Evolutionary conservation across 164 flowering plant species (phyloP), one percentile per base, ranked within the genome.

Genomic region (Euptelea pleiosperma): DNA sequence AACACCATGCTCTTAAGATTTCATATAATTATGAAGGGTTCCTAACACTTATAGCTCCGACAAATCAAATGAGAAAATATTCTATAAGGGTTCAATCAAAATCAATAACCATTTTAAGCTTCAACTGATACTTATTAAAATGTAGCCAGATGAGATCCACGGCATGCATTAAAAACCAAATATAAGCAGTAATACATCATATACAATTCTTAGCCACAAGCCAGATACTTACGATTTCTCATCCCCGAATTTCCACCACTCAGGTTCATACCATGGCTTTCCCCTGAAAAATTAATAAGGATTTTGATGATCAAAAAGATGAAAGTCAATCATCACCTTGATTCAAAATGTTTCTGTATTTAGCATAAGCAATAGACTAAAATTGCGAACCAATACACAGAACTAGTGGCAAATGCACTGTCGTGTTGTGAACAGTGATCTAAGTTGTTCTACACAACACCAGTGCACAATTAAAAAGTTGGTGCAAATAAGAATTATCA

Each of bases 201-300:
- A 6, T n/a, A n/a, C n/a, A n/a, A n/a, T n/a, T n/a, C n/a, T n/a
- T n/a, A n/a, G n/a, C n/a, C n/a, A n/a, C n/a, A n/a, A 6, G 50
- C 36, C 12, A 47, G 62, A 61, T 56, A 81, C 96, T 85, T 83
- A 93, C 98, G 87, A 67, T 71, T 87, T 89, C 63, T 78, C 79
- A 73, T 94, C 96, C 21, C 99, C 99, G 70, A 94, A 94, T 70
- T 91, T 94, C 99, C 99, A 91, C 97, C 99, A 94, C 0, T 91
- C 95, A 35, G 99, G 97, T 61, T 94, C 97, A 73, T 86, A 94
- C 99, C 99, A 94, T 15, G 71, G 63, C 65, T 70, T 90, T 60
- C 96, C 96, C 85, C 99, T 94, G 89, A 43, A 75, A 81, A 46
- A 31, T 46, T 34, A 40, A 15, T 16, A 45, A 51, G 6, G 39